phyloP scores from a whole-genome alignment of 2,329 filamentous ascomycete species.

The Xylariaceae sp. region DNA sequence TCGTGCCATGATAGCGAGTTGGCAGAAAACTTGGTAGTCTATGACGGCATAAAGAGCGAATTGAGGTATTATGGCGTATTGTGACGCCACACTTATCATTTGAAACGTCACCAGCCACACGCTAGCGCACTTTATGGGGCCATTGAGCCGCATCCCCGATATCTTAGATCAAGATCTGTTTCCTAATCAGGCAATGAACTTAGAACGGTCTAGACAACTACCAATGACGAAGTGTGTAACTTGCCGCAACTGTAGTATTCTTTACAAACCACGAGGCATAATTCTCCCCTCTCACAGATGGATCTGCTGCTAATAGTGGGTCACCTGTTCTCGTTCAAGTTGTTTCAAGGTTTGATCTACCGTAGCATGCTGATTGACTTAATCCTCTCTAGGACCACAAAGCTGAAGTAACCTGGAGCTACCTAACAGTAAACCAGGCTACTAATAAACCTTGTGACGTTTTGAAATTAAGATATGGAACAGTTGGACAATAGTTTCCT shows the following conservation, averaged over 20 bases:
- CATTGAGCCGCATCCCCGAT: slow-evolving; percentile 18
- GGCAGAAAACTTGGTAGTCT: slow-evolving; percentile 32
- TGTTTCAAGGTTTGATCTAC: too few species aligned
- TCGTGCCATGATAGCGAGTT: too few species aligned
- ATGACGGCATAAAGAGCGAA: slow-evolving; percentile 37
- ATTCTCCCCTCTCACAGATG: background rate
- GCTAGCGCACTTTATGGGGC: background rate
- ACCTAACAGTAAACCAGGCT: background rate
- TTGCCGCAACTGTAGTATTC: too few species aligned
- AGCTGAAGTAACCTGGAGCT: background rate
- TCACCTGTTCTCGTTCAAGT: too few species aligned
- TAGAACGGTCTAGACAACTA: background rate
- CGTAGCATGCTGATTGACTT: too few species aligned
- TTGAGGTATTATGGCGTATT: slow-evolving; percentile 8
- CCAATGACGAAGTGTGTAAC: background rate
- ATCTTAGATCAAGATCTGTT: background rate
- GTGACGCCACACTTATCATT: slow-evolving; percentile 30
- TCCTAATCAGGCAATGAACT: slow-evolving; percentile 15
- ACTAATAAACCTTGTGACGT: background rate
- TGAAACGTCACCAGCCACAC: slow-evolving; percentile 26
- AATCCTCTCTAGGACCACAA: slow-evolving; percentile 13
- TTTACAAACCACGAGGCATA: background rate
- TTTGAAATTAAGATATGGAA: background rate
- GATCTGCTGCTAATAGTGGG: too few species aligned
- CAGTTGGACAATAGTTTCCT: slow-evolving; percentile 1